A percentile compares a stretch with the other conserved stretches of the same genome.
Conservation (phyloP, 2,329 filamentous ascomycete genomes). For the Monosporascus cannonballus region DNA sequence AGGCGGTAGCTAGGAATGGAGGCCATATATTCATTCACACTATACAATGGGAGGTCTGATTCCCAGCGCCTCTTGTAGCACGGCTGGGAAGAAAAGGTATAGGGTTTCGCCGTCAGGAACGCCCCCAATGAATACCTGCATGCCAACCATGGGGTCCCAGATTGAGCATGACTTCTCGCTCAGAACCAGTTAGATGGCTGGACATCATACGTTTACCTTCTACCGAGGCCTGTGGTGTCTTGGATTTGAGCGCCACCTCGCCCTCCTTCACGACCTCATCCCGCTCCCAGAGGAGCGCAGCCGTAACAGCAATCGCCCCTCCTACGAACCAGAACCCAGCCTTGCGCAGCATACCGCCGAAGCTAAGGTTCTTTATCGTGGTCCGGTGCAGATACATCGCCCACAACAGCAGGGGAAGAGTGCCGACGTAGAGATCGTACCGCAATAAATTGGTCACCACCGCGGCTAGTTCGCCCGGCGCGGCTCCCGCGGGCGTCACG, state of each 20-base stretch:
- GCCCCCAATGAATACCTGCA: too few species aligned
- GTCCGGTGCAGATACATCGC: conserved; percentile 21
- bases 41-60: too few species aligned
- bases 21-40: too few species aligned
- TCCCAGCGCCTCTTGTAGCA: too few species aligned
- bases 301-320: conserved; percentile 14
- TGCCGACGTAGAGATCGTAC: conserved; percentile 24
- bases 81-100: too few species aligned
- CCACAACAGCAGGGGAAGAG: conserved; percentile 21
- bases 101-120: too few species aligned
- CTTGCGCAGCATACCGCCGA: conserved; percentile 11
- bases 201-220: background rate
- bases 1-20: too few species aligned
- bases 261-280: conserved; percentile 21
- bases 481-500: conserved; percentile 10
- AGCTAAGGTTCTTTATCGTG: conserved; percentile 12
- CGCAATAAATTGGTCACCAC: conserved; percentile 21
- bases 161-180: too few species aligned
- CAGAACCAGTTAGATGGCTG: background rate
- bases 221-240: conserved; percentile 14
- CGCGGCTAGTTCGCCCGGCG: conserved; percentile 17
- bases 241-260: conserved; percentile 14
- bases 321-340: conserved; percentile 20
- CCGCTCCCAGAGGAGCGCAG: conserved; percentile 21
- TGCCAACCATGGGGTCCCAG: too few species aligned